Conservation (phyloP, 129 eudicot species). For the Arctium lappa region DNA sequence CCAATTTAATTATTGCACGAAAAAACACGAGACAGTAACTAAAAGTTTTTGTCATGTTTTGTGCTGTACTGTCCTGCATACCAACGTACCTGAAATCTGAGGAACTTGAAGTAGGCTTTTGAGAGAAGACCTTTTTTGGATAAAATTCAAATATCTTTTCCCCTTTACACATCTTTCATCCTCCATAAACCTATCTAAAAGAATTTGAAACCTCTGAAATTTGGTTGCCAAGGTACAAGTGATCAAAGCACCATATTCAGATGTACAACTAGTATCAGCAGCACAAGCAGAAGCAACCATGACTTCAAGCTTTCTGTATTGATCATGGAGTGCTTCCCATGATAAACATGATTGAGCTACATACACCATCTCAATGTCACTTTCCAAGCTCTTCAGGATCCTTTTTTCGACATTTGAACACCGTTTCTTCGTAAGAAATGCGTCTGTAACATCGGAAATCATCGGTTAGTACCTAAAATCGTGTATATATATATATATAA, state of each 20-base stretch:
- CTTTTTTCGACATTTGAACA: slow-evolving; percentile 31
- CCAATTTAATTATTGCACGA: neutral
- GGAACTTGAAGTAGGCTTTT: slow-evolving; percentile 61
- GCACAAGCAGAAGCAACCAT: slow-evolving; percentile 14
- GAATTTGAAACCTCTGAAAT: slow-evolving; percentile 58
- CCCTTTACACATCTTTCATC: slow-evolving; percentile 41
- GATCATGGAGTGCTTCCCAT: slow-evolving; percentile 67
- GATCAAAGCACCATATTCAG: slow-evolving; percentile 30
- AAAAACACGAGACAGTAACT: neutral
- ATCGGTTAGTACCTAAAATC: neutral
- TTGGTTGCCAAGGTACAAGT: slow-evolving; percentile 25
- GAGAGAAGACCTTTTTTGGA: slow-evolving; percentile 42
- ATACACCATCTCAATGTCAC: slow-evolving; percentile 63
- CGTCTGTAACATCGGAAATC: slow-evolving; percentile 14
- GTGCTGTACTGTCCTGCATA: too few species aligned
- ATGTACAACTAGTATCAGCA: slow-evolving; percentile 20
- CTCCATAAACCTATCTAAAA: slow-evolving; percentile 65
- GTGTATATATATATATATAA: neutral
- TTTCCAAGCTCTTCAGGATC: slow-evolving; percentile 42
- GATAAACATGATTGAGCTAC: slow-evolving; percentile 68
- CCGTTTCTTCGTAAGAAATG: slow-evolving; percentile 16
- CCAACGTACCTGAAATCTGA: slow-evolving; percentile 41
- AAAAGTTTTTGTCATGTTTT: neutral
- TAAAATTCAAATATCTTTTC: slow-evolving; percentile 35
- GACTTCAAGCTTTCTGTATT: slow-evolving; percentile 46